These are phyloP conservation scores for Penicillium sclerotiorum DNA, from an alignment of 2,329 filamentous ascomycete genomes.

Conservation along the genomic window DNA sequence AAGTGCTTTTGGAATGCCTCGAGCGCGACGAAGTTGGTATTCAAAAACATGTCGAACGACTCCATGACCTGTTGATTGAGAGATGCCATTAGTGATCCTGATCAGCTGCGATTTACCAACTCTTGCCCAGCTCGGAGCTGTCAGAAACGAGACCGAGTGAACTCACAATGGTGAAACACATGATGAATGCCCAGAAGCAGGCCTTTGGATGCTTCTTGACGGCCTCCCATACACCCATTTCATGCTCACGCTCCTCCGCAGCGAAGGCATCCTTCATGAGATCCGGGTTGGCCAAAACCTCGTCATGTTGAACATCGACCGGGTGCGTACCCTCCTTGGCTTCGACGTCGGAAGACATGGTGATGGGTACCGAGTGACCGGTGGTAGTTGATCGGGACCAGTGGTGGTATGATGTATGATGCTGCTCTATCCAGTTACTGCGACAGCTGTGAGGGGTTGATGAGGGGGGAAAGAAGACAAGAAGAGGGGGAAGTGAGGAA, in stretches of 20 bases:
- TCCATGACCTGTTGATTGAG: conserved; percentile 50
- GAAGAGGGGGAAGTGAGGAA: neutral
- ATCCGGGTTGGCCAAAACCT: conserved; percentile 40
- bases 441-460: too few species aligned
- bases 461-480: neutral
- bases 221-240: conserved; percentile 44
- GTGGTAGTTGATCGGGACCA: too few species aligned
- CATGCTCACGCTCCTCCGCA: conserved; percentile 49
- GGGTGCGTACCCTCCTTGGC: neutral
- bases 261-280: conserved; percentile 47
- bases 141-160: neutral
- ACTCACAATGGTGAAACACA: conserved; percentile 56
- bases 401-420: too few species aligned
- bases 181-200: conserved; percentile 52
- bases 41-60: conserved; percentile 54
- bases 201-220: conserved; percentile 49
- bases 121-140: too few species aligned
- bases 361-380: too few species aligned
- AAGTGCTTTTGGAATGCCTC: conserved; percentile 41
- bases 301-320: conserved; percentile 34
- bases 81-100: neutral
- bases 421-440: too few species aligned
- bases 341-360: neutral
- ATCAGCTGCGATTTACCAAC: neutral
- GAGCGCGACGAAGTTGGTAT: conserved; percentile 51